Evolutionary conservation across 352 stramenopile species (phyloP).

Genomic region (Aphanomyces astaci): DNA sequence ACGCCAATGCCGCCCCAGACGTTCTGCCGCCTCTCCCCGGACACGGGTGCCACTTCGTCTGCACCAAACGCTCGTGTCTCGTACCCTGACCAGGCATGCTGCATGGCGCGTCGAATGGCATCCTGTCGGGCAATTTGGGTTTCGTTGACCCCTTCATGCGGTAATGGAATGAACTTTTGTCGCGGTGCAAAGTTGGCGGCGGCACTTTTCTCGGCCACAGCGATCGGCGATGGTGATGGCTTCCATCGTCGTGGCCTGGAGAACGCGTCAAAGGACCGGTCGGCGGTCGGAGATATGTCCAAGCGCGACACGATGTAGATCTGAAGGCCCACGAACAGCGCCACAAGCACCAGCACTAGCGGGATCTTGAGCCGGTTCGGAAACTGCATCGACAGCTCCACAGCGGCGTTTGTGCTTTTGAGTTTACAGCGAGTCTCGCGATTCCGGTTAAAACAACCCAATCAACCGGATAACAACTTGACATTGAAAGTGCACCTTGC

Average conservation of each 20-base stretch:
- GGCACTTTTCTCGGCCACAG: too few species aligned
- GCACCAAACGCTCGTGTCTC: conserved; percentile 90
- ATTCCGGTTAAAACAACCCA: too few species aligned
- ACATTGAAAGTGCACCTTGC: too few species aligned
- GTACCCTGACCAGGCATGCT: conserved; percentile 85
- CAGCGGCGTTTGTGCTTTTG: too few species aligned
- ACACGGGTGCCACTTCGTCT: conserved; percentile 91
- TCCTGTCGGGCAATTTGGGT: conserved; percentile 28
- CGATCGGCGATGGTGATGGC: too few species aligned
- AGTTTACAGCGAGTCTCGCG: too few species aligned
- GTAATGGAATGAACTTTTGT: neutral
- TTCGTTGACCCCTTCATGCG: neutral
- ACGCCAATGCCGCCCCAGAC: conserved; percentile 87
- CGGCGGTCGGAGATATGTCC: neutral
- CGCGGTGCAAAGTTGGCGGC: too few species aligned
- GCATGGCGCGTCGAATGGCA: conserved; percentile 57
- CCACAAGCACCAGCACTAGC: neutral
- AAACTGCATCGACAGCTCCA: too few species aligned
- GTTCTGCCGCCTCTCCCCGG: conserved; percentile 49
- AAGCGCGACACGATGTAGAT: conserved; percentile 9
- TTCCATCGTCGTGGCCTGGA: neutral
- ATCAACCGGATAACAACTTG: too few species aligned
- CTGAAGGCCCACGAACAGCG: conserved; percentile 2
- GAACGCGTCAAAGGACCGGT: neutral
- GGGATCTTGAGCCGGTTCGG: neutral